These are phyloP conservation scores for Globisporangium nodosum DNA, from an alignment of 352 stramenopile genomes.

Conservation along the genomic window DNA sequence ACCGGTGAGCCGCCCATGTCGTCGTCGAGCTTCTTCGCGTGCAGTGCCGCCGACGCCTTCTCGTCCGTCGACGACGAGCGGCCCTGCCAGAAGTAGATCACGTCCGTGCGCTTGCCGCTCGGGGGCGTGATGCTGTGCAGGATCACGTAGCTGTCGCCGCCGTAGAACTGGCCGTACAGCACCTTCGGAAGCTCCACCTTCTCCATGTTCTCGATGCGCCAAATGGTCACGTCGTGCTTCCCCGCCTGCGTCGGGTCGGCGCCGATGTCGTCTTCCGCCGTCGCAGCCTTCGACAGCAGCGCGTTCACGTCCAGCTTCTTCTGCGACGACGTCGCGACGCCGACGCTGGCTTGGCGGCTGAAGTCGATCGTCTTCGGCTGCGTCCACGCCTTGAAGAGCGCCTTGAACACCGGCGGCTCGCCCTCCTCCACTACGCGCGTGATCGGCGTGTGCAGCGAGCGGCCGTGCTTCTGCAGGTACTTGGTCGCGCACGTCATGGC, in stretches of 20 bases:
- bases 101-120: conserved; percentile 61
- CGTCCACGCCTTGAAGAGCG: conserved; percentile 78
- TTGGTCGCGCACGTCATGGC: conserved; percentile 76
- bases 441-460: conserved; percentile 62
- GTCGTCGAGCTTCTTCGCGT: conserved; percentile 76
- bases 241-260: conserved; percentile 61
- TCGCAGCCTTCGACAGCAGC: conserved; percentile 32
- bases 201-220: conserved; percentile 89
- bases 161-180: conserved; percentile 91
- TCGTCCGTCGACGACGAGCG: conserved; percentile 83
- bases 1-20: conserved; percentile 77
- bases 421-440: conserved; percentile 81
- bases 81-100: conserved; percentile 94
- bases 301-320: conserved; percentile 57
- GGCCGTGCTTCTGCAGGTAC: conserved; percentile 71
- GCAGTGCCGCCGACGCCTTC: conserved; percentile 68
- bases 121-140: conserved; percentile 72
- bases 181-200: conserved; percentile 76
- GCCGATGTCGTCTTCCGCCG: conserved; percentile 66
- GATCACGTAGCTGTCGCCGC: conserved; percentile 95
- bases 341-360: conserved; percentile 38
- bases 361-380: conserved; percentile 68
- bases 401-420: conserved; percentile 82
- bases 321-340: conserved; percentile 36
- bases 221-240: conserved; percentile 81